Evolutionary conservation across 345 rosid species (phyloP).

Genomic region (Hevea brasiliensis): DNA sequence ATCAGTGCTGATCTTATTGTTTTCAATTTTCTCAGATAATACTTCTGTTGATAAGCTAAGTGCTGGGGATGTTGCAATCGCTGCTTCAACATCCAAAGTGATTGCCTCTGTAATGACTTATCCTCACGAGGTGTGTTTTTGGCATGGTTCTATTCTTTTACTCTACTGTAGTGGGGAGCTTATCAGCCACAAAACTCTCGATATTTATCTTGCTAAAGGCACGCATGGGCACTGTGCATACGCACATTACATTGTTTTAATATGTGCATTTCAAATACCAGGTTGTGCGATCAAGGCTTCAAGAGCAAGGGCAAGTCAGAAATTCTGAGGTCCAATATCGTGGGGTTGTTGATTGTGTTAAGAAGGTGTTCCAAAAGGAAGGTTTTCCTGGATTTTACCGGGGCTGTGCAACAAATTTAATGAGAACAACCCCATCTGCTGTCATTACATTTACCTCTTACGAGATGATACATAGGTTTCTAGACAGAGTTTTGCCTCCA

Average conservation of each 20-base stretch:
- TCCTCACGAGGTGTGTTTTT: conserved; percentile 80
- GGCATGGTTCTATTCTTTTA: neutral
- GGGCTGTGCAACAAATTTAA: conserved; percentile 73
- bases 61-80: conserved; percentile 63
- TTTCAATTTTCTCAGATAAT: conserved; percentile 47
- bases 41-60: conserved; percentile 60
- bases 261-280: conserved; percentile 20
- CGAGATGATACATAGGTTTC: conserved; percentile 68
- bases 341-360: conserved; percentile 74
- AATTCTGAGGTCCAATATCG: conserved; percentile 45
- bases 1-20: conserved; percentile 29
- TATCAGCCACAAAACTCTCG: neutral
- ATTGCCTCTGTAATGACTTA: conserved; percentile 79
- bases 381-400: conserved; percentile 78
- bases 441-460: conserved; percentile 80
- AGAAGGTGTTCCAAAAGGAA: conserved; percentile 66
- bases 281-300: conserved; percentile 91
- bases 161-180: neutral
- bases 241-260: neutral
- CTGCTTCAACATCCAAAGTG: conserved; percentile 81
- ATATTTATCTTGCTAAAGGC: neutral
- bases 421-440: conserved; percentile 86
- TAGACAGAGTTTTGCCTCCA: conserved; percentile 32
- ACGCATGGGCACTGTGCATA: neutral
- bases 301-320: conserved; percentile 84